Percentiles rank a stretch among this genome's conserved stretches.
These are phyloP conservation scores for Ophiostoma piceae DNA, from an alignment of 2,329 filamentous ascomycete species.

Conservation along the genomic window DNA sequence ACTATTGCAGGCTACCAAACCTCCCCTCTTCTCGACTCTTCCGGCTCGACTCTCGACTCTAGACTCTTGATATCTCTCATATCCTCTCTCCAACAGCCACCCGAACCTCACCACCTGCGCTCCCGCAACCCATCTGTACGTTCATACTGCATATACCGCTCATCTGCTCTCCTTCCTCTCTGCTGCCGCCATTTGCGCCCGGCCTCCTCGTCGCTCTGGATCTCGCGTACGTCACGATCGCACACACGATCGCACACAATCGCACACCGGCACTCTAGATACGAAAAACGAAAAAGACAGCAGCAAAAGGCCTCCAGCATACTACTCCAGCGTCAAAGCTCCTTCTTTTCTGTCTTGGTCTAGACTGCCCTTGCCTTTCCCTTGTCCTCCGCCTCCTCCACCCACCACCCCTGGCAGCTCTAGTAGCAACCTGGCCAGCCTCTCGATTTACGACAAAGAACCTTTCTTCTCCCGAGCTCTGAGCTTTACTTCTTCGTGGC, in stretches of 20 bases:
- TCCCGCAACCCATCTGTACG: not conserved
- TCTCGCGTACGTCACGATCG: not conserved
- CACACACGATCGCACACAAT: not conserved
- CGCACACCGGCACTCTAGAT: not conserved
- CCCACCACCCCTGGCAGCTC: constrained; percentile 8
- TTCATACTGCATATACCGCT: not conserved
- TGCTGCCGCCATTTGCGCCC: not conserved
- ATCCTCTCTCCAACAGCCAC: not conserved
- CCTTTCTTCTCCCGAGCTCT: not conserved
- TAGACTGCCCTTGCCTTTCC: constrained; percentile 7
- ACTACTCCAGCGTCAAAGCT: not conserved
- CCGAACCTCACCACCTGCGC: not conserved
- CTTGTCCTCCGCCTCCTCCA: not conserved
- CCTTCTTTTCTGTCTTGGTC: constrained; percentile 2
- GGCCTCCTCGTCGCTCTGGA: constrained; percentile 7
- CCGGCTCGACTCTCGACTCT: not conserved
- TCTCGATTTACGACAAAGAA: constrained; percentile 18
- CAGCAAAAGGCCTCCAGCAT: not conserved
- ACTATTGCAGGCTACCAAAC: constrained; percentile 4
- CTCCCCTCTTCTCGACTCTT: constrained; percentile 14
- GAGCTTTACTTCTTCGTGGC: not conserved
- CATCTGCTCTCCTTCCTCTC: not conserved
- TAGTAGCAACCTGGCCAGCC: constrained; percentile 16
- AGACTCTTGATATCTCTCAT: not conserved
- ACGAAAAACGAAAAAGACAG: not conserved